Base-by-base conservation (phyloP, 371 early-diverging fungal species). In the Mucor circinelloides region DNA sequence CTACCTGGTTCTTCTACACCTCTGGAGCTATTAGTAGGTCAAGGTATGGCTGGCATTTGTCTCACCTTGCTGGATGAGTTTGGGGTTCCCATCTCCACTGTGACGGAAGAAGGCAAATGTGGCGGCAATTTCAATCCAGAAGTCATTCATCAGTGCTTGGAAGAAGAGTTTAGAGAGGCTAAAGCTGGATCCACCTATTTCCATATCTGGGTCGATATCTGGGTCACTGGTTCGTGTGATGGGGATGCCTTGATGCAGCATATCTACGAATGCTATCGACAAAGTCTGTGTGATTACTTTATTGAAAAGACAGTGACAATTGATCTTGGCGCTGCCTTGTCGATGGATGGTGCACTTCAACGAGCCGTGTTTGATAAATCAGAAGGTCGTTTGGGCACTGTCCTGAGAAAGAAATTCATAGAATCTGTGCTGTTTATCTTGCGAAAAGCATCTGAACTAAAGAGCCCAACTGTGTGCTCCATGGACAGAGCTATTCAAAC, bases 41-140 rank as follows among this genome's bases (percentile, higher is more conserved):
- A 88, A 73, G 95, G 95, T 9, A 75, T 93, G 27, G 90, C 90
- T 0, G 89, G 89, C 23, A 82, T 94, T 10, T 88, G 84, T 48
- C 61, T 94, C 1, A 89, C 90, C 12, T 65, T 92, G 19, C 55
- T 90, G 1, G 83, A 89, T 54, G 74, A 75, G 1, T 63, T 76
- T 3, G 71, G 79, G 27, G 58, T 62, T 38, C 84, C 87, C 2
- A 73, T 79, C 15, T 66, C 69, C 6, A 70, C 74, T 9, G 57
- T 72, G 30, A 68, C 67, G 56, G 56, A 65, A 54, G 63, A 72
- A 21, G 30, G 55, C 17, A 44, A 32, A 17, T 46, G 36, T 31
- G 54, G 63, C 27, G 44, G n/a, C 0, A 72, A 82, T n/a, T 66
- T 76, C 30, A 76, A 79, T 57, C 76, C 71, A 8, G 70, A 68